Percentiles rank a stretch among this genome's conserved stretches.
These are phyloP conservation scores for Ilex paraguariensis DNA, from an alignment of 305 asterid genomes.

Conservation along the genomic window DNA sequence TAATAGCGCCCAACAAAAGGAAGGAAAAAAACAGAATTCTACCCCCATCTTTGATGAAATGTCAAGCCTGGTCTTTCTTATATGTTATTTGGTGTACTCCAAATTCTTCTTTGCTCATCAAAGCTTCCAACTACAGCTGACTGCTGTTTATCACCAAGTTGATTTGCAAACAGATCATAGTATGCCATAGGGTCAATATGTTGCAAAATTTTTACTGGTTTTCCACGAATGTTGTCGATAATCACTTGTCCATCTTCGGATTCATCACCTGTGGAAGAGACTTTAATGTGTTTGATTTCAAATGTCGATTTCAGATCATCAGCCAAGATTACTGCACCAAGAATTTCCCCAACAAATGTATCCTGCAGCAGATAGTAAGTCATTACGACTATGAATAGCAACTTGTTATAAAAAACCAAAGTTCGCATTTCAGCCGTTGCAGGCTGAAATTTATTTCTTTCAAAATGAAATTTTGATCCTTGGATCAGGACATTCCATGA, in stretches of 20 bases:
- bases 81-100: constrained; percentile 29
- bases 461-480: too few species aligned
- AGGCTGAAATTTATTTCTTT: too few species aligned
- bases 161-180: constrained; percentile 37
- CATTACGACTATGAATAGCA: too few species aligned
- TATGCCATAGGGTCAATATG: constrained; percentile 39
- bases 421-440: too few species aligned
- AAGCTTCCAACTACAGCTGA: constrained; percentile 80
- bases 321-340: constrained; percentile 66
- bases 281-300: constrained; percentile 26
- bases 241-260: constrained; percentile 55
- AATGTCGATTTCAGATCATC: constrained; percentile 42
- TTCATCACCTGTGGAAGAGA: constrained; percentile 50
- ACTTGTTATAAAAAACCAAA: too few species aligned
- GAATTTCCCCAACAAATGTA: constrained; percentile 65
- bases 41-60: too few species aligned
- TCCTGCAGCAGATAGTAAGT: constrained; percentile 34
- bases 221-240: constrained; percentile 36
- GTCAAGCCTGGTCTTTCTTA: too few species aligned
- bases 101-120: constrained; percentile 51
- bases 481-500: too few species aligned
- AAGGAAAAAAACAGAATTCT: too few species aligned
- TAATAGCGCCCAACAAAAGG: too few species aligned
- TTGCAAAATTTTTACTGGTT: constrained; percentile 45
- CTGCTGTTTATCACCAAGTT: constrained; percentile 47